Evolutionary conservation across 2,329 filamentous ascomycete genomes (phyloP), one percentile per base, ranked within the genome.

Genomic region (Thelonectria discophora): DNA sequence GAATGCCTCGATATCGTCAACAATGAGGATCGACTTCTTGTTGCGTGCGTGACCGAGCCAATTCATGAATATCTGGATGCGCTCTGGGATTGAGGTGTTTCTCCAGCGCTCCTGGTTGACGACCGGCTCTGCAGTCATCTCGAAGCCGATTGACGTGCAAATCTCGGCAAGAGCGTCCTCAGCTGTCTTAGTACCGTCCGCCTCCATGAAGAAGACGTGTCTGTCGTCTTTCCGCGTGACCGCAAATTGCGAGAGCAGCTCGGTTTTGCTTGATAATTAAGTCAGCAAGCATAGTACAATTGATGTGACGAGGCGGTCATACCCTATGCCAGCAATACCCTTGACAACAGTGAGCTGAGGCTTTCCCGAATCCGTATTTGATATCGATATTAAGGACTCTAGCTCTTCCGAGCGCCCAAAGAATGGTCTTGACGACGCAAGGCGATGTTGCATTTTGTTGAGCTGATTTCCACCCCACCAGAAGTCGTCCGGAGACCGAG

Each of bases 21-120:
- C 5, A 1, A 57, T 50, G 5, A 57, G 46, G 5, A 57, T 24
- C 1, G 55, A 50, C 24, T 57, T 24, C 13, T 39, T 51, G 17
- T 57, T 57, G 8, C n/a, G 51, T 12, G 40, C 46, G 12, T 57
- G 18, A 6, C 55, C 37, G 12, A 57, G 13, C 55, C 55, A 50
- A 2, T 21, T 20, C 17, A 51, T 17, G 15, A 57, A 57, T 10
- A 50, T 42, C 20, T 50, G 17, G 20, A 57, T 13, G 7, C 39
- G 37, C 15, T 57, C 55, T 1, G 37, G 9, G 0, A 24, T 24
- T 1, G 37, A n/a, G 4, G 17, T 37, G 11, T 18, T 27, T 6
- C 18, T 27, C 55, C 46, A 57, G 13, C 21, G 46, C 8, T 51
- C 46, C 37, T 46, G 42, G 21, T 50, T 51, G 1, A 43, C n/a